Evolutionary conservation across 2,329 filamentous ascomycete species (phyloP).

Genomic region (Paraphaeosphaeria minitans): DNA sequence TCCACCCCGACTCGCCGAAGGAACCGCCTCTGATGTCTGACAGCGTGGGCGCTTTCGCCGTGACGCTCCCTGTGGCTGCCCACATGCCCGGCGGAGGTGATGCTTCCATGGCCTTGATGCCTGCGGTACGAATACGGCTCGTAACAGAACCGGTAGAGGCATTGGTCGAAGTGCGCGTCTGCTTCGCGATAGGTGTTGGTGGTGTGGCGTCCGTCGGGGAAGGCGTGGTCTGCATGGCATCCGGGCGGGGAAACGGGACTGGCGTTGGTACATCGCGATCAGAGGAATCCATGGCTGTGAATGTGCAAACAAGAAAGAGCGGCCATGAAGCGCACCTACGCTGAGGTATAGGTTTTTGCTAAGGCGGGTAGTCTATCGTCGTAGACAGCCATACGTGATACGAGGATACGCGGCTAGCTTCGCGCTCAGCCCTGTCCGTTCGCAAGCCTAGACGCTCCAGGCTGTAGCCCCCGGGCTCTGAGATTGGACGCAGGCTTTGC

Average conservation of each 20-base stretch:
- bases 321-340: not conserved
- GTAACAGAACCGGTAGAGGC: constrained; percentile 36
- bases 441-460: constrained; percentile 6
- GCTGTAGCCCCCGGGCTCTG: constrained; percentile 10
- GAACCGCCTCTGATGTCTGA: constrained; percentile 49
- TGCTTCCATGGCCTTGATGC: constrained; percentile 46
- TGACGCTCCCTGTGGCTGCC: constrained; percentile 51
- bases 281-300: constrained; percentile 11
- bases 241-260: constrained; percentile 35
- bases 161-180: constrained; percentile 37
- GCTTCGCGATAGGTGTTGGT: constrained; percentile 24
- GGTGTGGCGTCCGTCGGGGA: constrained; percentile 15
- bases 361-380: not conserved
- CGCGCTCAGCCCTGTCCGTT: constrained; percentile 9
- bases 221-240: constrained; percentile 18
- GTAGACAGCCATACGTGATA: not conserved
- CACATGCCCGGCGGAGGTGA: constrained; percentile 49
- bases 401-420: not conserved
- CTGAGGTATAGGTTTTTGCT: not conserved
- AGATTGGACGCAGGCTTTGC: not conserved
- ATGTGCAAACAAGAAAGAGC: constrained; percentile 1
- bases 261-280: constrained; percentile 30
- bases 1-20: constrained; percentile 43
- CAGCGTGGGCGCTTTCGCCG: constrained; percentile 50
- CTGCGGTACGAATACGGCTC: constrained; percentile 41